Conservation (phyloP, 179 eudicot species). For the Gypsophila paniculata region DNA sequence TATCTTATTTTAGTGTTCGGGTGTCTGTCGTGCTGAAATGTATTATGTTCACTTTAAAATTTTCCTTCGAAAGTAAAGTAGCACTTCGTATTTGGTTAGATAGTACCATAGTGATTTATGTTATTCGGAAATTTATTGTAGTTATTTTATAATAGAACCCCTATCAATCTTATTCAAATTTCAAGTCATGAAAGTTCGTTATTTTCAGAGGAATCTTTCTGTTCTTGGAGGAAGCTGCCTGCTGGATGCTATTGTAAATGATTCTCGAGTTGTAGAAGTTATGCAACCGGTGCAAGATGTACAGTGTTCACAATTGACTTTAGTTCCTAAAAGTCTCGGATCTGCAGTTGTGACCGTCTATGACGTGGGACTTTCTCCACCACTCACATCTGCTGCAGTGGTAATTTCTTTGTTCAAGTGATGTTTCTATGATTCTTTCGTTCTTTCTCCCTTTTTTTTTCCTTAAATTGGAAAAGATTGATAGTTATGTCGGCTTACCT, state of each 20-base stretch:
- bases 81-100: background rate
- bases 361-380: slow-evolving; percentile 76
- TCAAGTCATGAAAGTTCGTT: background rate
- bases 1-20: background rate
- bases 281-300: slow-evolving; percentile 44
- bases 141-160: background rate
- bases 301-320: slow-evolving; percentile 51
- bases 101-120: background rate
- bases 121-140: background rate
- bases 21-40: background rate
- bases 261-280: slow-evolving; percentile 63
- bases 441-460: background rate
- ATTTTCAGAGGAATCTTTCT: slow-evolving; percentile 61
- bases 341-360: slow-evolving; percentile 56
- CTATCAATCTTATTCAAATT: slow-evolving; percentile 4
- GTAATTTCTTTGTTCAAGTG: slow-evolving; percentile 31
- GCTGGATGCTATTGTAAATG: slow-evolving; percentile 56
- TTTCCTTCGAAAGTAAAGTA: background rate
- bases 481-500: background rate
- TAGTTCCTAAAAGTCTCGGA: slow-evolving; percentile 72
- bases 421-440: background rate
- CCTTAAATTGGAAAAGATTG: background rate
- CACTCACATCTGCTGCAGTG: slow-evolving; percentile 58
- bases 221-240: slow-evolving; percentile 79
- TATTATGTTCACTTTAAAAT: background rate